Evolutionary conservation across 768 basidiomycete species (phyloP).

Genomic region (Punctularia strigosozonata): DNA sequence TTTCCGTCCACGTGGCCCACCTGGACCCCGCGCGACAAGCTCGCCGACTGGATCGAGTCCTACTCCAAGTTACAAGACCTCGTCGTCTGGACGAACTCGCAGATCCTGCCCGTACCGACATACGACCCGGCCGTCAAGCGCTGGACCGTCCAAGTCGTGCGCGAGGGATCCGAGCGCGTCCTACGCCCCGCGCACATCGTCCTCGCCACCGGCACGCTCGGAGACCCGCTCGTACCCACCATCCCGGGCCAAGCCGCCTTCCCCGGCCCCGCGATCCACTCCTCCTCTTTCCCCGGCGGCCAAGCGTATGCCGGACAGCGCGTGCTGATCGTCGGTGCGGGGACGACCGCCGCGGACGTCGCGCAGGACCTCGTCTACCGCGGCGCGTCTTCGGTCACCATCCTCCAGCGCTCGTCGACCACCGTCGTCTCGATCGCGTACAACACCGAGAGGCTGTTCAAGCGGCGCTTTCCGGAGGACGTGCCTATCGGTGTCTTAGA

Average conservation of each 20-base stretch:
- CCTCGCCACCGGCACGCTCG: conserved; percentile 25
- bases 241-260: too few species aligned
- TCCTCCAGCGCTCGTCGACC: conserved; percentile 31
- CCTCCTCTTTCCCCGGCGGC: conserved; percentile 19
- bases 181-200: conserved; percentile 28
- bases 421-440: conserved; percentile 15
- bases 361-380: conserved; percentile 23
- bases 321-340: conserved; percentile 29
- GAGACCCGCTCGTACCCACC: conserved; percentile 21
- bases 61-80: conserved; percentile 30
- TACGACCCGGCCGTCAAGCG: conserved; percentile 19
- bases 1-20: conserved; percentile 28
- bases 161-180: conserved; percentile 15
- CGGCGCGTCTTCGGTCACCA: conserved; percentile 24
- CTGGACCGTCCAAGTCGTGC: conserved; percentile 24
- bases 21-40: conserved; percentile 29
- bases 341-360: conserved; percentile 27
- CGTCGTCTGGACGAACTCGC: conserved; percentile 28
- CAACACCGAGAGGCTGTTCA: conserved; percentile 1
- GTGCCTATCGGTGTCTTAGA: conserved; percentile 15
- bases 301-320: conserved; percentile 19
- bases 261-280: conserved; percentile 21
- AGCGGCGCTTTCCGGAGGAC: conserved; percentile 9
- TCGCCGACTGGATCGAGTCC: conserved; percentile 33
- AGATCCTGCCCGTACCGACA: conserved; percentile 18